Evolutionary conservation across 2,329 filamentous ascomycete species (phyloP), one percentile per base, ranked within the genome.

Genomic region (Basipetospora chlamydospora): DNA sequence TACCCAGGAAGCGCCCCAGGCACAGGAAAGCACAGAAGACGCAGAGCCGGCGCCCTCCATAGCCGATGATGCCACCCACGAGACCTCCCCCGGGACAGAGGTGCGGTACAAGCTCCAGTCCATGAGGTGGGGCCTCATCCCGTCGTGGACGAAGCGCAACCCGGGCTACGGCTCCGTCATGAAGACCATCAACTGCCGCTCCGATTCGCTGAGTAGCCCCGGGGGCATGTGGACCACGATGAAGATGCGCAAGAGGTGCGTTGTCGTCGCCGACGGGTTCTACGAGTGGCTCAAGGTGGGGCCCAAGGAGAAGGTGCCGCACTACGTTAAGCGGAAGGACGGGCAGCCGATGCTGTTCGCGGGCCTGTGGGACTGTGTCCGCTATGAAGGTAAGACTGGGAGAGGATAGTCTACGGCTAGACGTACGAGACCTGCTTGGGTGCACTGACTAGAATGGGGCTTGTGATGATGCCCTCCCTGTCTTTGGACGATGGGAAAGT

Each of bases 41-140:
- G 15, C 8, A 11, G 26, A 30, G 9, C 13, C 6, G 2, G 34
- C 9, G 5, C n/a, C 33, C 8, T 34, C 43, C 8, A 42, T 44
- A 4, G 38, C 37, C 20, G 42, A 41, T 9, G 47, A 47, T 34
- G 39, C 46, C 11, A 37, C 44, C 16, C 9, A 17, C 31, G 17
- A 23, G 15, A 17, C 6, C 9, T 10, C 8, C 8, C 23, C 25
- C 34, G 18, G 6, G 26, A 31, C 32, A 13, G 23, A 42, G 40
- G 65, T 66, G 8, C 74, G 60, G 45, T 94, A 92, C 61, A 88
- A 82, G 55, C 63, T 98, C 7, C 86, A 95, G 53, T 68, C 77
- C 2, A 96, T 96, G 82, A 88, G 85, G 67, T 98, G 90, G 90
- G 90, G 88, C 0, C 67, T 98, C 6, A 67, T 96, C 11, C 88